phyloP scores from a whole-genome alignment of 208 protist species.

The Balamuthia mandrillaris region DNA sequence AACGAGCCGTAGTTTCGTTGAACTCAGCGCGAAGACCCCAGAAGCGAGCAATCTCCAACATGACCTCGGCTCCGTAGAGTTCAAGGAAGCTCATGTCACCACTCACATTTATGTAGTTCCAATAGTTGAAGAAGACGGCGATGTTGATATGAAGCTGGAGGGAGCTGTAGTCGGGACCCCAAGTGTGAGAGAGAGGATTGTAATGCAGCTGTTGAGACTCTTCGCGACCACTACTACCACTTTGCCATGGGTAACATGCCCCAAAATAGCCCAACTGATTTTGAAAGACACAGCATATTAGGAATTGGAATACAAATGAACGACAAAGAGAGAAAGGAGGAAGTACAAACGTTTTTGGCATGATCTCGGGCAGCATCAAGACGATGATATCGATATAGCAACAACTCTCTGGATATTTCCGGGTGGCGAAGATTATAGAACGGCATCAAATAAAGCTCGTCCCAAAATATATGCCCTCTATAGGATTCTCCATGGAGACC shows the following conservation, averaged over 20 bases:
- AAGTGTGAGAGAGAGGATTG: conserved; percentile 42
- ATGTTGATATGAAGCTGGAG: conserved; percentile 51
- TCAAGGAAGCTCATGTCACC: neutral
- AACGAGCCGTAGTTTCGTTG: conserved; percentile 36
- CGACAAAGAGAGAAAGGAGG: no score
- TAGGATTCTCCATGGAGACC: conserved; percentile 52
- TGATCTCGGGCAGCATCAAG: conserved; percentile 30
- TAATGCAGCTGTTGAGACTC: conserved; percentile 43
- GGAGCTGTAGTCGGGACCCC: conserved; percentile 36
- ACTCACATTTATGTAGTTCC: conserved; percentile 33
- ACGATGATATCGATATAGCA: conserved; percentile 38
- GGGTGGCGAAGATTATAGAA: neutral
- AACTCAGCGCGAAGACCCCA: conserved; percentile 14
- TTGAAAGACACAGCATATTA: no score
- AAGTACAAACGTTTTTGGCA: conserved; percentile 29
- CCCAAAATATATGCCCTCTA: conserved; percentile 53
- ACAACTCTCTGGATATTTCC: conserved; percentile 19
- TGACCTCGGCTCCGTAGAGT: conserved; percentile 46
- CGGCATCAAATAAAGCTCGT: conserved; percentile 47
- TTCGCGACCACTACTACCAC: conserved; percentile 35
- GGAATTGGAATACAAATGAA: no score
- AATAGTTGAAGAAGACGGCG: conserved; percentile 54
- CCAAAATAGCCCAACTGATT: conserved; percentile 20
- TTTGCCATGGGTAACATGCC: conserved; percentile 48
- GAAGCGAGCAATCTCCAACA: conserved; percentile 53